phyloP scores from a whole-genome alignment of 495 filamentous ascomycete species.

The Neurospora sp. region DNA sequence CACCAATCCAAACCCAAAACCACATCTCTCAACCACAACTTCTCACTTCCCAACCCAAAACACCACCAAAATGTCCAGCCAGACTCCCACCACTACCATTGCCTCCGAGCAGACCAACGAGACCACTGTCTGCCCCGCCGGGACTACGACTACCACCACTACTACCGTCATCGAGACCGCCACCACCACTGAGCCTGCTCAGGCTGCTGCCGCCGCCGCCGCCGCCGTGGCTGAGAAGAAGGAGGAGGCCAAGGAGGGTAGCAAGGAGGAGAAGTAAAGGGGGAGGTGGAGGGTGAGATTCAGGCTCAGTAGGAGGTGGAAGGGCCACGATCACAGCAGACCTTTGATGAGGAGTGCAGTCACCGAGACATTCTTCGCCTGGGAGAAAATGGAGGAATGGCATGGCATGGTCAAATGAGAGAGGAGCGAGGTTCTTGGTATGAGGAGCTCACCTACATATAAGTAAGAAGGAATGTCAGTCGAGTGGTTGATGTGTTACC shows the following conservation, averaged over 20 bases:
- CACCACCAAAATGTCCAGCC: not conserved
- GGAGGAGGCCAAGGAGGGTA: not conserved
- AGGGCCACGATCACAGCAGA: not conserved
- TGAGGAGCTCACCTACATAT: not conserved
- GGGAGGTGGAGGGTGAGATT: not conserved
- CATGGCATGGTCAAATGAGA: not conserved
- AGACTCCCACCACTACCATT: not conserved
- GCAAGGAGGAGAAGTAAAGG: not conserved
- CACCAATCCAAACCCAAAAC: not conserved
- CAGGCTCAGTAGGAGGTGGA: not conserved
- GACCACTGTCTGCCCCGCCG: not conserved
- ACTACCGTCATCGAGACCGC: not conserved
- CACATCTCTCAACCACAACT: not conserved
- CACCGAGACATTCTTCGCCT: not conserved
- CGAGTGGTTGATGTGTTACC: not conserved
- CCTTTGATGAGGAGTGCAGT: not conserved
- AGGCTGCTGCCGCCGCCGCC: not conserved
- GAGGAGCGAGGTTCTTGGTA: not conserved
- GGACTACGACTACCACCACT: not conserved
- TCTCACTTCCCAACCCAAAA: not conserved
- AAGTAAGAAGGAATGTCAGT: not conserved
- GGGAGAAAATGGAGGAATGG: not conserved
- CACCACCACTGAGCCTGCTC: not conserved
- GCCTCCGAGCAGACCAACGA: not conserved
- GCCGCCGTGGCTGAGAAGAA: not conserved